Base-by-base conservation (phyloP, 148 eudicot genomes). In the Camellia sinensis region DNA sequence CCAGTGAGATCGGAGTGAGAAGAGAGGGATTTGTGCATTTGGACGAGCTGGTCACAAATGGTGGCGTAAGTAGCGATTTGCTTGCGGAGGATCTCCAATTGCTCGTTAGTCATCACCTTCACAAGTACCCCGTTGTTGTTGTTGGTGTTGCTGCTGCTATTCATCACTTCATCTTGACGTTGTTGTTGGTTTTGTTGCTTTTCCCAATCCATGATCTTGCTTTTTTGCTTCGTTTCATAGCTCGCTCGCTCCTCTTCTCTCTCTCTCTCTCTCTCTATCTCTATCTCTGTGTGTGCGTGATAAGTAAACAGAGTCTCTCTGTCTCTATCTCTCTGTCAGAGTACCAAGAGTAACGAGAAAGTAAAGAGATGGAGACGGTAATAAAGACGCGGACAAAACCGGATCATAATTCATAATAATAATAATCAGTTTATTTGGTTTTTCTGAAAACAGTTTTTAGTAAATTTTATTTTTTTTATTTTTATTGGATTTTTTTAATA, bases 21-120 rank as follows among this genome's bases (percentile, higher is more conserved):
- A 71, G 95, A 86, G 75, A 89, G 81, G 54, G 98, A 82, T 79
- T 90, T 92, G 80, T 92, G 98, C 92, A 91, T 81, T 72, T 91
- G 91, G 67, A 94, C 97, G 82, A 94, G 98, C 46, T 94, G 88
- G 17, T 94, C 94, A 80, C 97, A 92, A 83, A 94, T 90, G 76
- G 93, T 82, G 56, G 92, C 89, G 78, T 94, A 94, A n/a, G 89
- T 92, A 0, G 98, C 95, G 60, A 94, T 94, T 88, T 94, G 98
- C 71, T 90, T 91, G 2, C 97, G 81, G 1, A 94, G 89, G 22
- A 90, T 87, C 80, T 94, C 95, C 82, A 91, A 88, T 74, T 94
- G 98, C 80, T 94, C 97, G 81, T 94, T 97, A 1, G 97, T 94
- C 98, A 94, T 94, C 40, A 94, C 95, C 67, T 91, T 92, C 53